Evolutionary conservation across 2,329 filamentous ascomycete species (phyloP), one percentile per base, ranked within the genome.

Genomic region (Fusarium multiceps): DNA sequence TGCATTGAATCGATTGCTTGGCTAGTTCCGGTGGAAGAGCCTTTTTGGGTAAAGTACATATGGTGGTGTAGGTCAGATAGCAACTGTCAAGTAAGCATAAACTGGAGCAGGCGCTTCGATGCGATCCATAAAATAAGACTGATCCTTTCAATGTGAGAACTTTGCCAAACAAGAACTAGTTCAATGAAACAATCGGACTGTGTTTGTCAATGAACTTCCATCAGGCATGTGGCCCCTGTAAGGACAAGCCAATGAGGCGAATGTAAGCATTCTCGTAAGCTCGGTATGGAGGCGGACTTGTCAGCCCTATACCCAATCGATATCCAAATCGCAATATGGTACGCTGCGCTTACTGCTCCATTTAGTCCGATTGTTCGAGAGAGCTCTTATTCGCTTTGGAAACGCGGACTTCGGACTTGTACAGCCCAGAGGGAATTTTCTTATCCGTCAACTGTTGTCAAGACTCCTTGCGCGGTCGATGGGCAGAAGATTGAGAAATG

Each of bases 281-380:
- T 25, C 16, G 12, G n/a, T 40, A n/a, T n/a, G 34, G 18, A 37
- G 48, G 20, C 11, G 13, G 23, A 16, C 5, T 41, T 11, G 41
- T 62, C 40, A 63, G 56, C 46, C 41, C 46, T 62, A 62, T 43
- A 6, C 57, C 32, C 0, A 3, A 27, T 61, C 20, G 16, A 18
- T 40, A 41, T 9, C 2, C 2, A 16, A 28, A 6, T 4, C 12
- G 12, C 46, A 12, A 42, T n/a, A 47, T 3, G 16, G 37, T 21
- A 25, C 34, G 25, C 25, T 32, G 3, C 18, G 28, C 46, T 46
- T 46, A 28, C 20, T 18, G 6, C 30, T 13, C 16, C 5, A 3
- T 12, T 14, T 10, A 20, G 23, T 34, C 18, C 14, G 34, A n/a
- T 37, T 10, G 18, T 10, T 32, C 10, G 5, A 12, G 16, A 16